phyloP scores from a whole-genome alignment of 2,329 filamentous ascomycete species.

The Aspergillus sp. region DNA sequence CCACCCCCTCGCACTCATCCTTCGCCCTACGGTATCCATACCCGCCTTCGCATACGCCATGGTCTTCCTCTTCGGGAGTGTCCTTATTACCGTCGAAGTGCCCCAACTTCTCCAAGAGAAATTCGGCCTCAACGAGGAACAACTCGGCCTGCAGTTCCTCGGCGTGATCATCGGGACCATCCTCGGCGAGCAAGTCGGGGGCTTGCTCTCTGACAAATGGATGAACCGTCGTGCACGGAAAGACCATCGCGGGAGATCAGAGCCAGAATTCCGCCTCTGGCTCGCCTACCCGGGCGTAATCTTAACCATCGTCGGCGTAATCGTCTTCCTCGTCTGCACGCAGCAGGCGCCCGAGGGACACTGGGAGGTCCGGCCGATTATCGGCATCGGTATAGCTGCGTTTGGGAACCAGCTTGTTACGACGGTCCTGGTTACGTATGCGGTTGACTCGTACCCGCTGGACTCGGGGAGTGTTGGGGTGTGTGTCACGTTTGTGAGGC shows the following conservation, averaged over 20 bases:
- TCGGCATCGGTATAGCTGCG: slow-evolving; percentile 59
- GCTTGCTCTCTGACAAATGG: slow-evolving; percentile 60
- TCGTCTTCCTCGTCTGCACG: slow-evolving; percentile 63
- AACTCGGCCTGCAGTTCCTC: slow-evolving; percentile 64
- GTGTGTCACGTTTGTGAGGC: slow-evolving; percentile 62
- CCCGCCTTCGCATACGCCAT: slow-evolving; percentile 62
- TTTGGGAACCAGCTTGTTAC: slow-evolving; percentile 67
- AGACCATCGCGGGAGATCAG: slow-evolving; percentile 44
- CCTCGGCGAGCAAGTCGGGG: slow-evolving; percentile 65
- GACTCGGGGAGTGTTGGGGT: slow-evolving; percentile 63
- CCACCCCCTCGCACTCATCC: slow-evolving; percentile 54
- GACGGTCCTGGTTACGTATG: slow-evolving; percentile 64
- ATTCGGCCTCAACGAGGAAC: slow-evolving; percentile 62
- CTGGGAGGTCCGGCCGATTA: slow-evolving; percentile 64
- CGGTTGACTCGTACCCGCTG: slow-evolving; percentile 62
- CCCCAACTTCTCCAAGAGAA: slow-evolving; percentile 61
- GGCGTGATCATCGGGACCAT: slow-evolving; percentile 63
- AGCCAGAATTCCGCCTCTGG: slow-evolving; percentile 63
- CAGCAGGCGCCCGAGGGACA: slow-evolving; percentile 49
- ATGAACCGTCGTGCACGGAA: slow-evolving; percentile 50
- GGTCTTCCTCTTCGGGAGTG: slow-evolving; percentile 60
- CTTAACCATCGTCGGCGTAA: slow-evolving; percentile 58
- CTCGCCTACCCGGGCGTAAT: slow-evolving; percentile 59
- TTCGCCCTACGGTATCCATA: slow-evolving; percentile 54
- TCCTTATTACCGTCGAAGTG: slow-evolving; percentile 63